These are phyloP conservation scores for Abrus precatorius DNA, from an alignment of 306 rosid species.

Conservation along the genomic window DNA sequence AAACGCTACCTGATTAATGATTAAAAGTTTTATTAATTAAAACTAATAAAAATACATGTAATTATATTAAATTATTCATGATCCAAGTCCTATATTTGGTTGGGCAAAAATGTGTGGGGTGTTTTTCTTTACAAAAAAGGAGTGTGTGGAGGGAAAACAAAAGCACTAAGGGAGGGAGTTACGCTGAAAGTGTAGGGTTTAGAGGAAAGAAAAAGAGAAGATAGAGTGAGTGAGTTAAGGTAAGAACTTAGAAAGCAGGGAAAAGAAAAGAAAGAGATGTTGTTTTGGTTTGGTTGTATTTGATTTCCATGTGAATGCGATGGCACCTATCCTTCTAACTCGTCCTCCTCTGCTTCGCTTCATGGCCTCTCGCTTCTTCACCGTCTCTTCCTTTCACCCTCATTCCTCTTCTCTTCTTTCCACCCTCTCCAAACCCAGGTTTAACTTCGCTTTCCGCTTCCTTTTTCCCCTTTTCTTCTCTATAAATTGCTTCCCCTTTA, in stretches of 20 bases:
- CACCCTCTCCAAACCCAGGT: slow-evolving; percentile 44
- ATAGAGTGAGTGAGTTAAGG: slow-evolving; percentile 29
- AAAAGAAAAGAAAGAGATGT: not conserved
- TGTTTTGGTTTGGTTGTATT: not conserved
- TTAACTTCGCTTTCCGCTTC: not conserved
- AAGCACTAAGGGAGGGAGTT: not conserved
- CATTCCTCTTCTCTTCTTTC: slow-evolving; percentile 44
- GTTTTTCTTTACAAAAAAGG: too few relatives aligned
- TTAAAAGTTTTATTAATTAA: too few relatives aligned
- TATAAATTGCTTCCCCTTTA: too few relatives aligned
- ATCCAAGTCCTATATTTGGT: too few relatives aligned
- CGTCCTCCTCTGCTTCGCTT: slow-evolving; percentile 57
- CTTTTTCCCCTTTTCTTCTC: too few relatives aligned
- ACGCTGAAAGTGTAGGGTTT: slow-evolving; percentile 44
- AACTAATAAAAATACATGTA: too few relatives aligned
- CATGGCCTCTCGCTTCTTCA: slow-evolving; percentile 66
- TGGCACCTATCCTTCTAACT: slow-evolving; percentile 64
- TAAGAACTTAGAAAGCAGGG: slow-evolving; percentile 3
- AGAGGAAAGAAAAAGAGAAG: slow-evolving; percentile 4
- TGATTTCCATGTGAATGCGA: slow-evolving; percentile 36
- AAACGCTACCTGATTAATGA: too few relatives aligned
- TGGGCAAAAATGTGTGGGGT: too few relatives aligned
- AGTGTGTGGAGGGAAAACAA: slow-evolving; percentile 51
- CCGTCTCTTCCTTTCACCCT: slow-evolving; percentile 46
- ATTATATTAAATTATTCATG: too few relatives aligned